Base-by-base conservation (phyloP, 768 basidiomycete genomes). In the Mycena belliarum region DNA sequence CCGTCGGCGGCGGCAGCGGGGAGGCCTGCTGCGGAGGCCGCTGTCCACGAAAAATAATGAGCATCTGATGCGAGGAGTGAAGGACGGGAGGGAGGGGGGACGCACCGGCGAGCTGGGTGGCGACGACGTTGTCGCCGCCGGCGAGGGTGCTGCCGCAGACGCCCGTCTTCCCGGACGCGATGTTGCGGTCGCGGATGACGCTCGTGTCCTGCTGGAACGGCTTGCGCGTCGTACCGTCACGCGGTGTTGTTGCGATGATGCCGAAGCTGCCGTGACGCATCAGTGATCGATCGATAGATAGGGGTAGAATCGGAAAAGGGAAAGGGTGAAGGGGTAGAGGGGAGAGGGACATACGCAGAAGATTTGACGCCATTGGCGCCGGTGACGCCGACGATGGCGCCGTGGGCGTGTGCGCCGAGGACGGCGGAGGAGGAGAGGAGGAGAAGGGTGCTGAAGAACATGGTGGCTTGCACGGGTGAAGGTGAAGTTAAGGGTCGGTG, bases 141-240 rank as follows among this genome's bases (percentile, higher is more conserved):
- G 61, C 61, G 8, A 16, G 12, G 29, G 61, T 63, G 18, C 53
- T 14, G 1, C 61, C 61, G 24, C 61, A 63, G 29, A 52, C 61
- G 42, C 29, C 29, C 7, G 57, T 55, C 35, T 52, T 55, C 1
- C 61, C 61, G 4, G 48, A 46, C n/a, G 42, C 45, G 38, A 63
- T 63, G 12, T 55, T 57, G 1, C 10, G 18, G 45, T 63, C 33
- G 53, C 61, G 57, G 43, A 63, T 58, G 29, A 63, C 53, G 18
- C 52, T 55, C 8, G 61, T 63, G 49, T 63, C 61, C 37, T 63
- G 61, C 45, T 63, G 49, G 26, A 63, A 63, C 15, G 61, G 61
- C 8, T 51, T 37, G 38, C 56, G 52, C n/a, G 18, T n/a, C 10
- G 49, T 38, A 11, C 57, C 61, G 20, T 54, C 25, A 1, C 61